Evolutionary conservation across 306 rosid species (phyloP).

Genomic region (Adenanthera pavonina): DNA sequence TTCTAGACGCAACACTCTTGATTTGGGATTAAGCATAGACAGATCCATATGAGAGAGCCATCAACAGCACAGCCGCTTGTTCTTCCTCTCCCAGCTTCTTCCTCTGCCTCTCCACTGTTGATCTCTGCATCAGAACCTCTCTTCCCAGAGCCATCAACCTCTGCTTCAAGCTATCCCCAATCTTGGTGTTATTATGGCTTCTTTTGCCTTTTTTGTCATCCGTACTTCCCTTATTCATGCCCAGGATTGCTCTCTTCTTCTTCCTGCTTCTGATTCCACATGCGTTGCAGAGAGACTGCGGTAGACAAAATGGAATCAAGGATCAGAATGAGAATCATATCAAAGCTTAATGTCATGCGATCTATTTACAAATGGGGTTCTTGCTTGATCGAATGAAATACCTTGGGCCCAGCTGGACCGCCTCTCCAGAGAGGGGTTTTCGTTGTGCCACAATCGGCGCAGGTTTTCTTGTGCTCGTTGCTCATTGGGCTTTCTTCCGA

Average conservation of each 20-base stretch:
- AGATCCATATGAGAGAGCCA: conserved; percentile 93
- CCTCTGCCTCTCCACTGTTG: conserved; percentile 67
- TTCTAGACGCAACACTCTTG: not conserved
- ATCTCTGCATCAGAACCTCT: conserved; percentile 84
- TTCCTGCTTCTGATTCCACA: conserved; percentile 99
- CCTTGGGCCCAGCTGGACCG: conserved; percentile 98
- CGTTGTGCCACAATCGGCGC: conserved; percentile 93
- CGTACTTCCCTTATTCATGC: conserved; percentile 59
- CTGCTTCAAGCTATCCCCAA: conserved; percentile 68
- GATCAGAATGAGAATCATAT: conserved; percentile 21
- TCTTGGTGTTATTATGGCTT: conserved; percentile 32
- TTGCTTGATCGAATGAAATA: not conserved
- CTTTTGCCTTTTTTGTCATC: conserved; percentile 61
- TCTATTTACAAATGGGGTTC: not conserved
- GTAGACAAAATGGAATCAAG: not conserved
- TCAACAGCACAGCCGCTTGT: conserved; percentile 86
- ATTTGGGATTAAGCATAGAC: conserved; percentile 59
- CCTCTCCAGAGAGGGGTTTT: conserved; percentile 98
- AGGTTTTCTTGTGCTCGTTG: conserved; percentile 67
- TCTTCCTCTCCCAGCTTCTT: conserved; percentile 88
- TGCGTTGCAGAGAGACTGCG: conserved; percentile 89
- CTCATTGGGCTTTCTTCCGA: conserved; percentile 54
- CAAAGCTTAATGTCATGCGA: not conserved
- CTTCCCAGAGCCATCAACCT: conserved; percentile 68
- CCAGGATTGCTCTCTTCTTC: conserved; percentile 86